Evolutionary conservation across 116 monocot genomes (phyloP).

Genomic region (Trichopus zeylanicus): DNA sequence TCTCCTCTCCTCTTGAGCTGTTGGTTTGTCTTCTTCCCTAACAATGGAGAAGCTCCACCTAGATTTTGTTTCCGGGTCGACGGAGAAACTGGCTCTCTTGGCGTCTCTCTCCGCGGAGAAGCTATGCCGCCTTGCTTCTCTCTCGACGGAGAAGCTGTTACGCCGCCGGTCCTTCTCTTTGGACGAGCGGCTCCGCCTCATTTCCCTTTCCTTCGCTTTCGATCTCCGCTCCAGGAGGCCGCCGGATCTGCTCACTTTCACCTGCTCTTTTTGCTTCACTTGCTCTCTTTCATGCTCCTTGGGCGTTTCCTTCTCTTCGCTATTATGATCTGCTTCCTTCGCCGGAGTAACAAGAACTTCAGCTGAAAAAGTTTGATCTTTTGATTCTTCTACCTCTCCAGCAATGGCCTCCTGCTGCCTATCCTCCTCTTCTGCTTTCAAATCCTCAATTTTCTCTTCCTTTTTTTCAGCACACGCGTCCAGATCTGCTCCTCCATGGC

Average conservation of each 20-base stretch:
- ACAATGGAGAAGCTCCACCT: slow-evolving; percentile 45
- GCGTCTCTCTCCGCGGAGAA: slow-evolving; percentile 29
- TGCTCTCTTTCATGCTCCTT: slow-evolving; percentile 13
- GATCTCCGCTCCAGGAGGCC: slow-evolving; percentile 9
- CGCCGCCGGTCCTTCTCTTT: slow-evolving; percentile 44
- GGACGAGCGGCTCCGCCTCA: slow-evolving; percentile 25
- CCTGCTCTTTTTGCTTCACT: slow-evolving; percentile 3
- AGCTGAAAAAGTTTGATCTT: background rate
- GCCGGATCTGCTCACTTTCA: slow-evolving; percentile 4
- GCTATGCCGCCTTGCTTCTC: slow-evolving; percentile 29
- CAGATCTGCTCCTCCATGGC: background rate
- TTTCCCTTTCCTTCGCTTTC: slow-evolving; percentile 26
- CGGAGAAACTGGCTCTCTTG: slow-evolving; percentile 36
- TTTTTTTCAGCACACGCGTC: slow-evolving; percentile 10
- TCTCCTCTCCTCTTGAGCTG: background rate
- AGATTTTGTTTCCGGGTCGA: slow-evolving; percentile 12
- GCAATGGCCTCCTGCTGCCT: background rate
- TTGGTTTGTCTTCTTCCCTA: slow-evolving; percentile 16
- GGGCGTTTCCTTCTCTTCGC: slow-evolving; percentile 13
- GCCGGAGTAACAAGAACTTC: background rate
- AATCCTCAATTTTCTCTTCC: background rate
- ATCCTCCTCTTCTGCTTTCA: slow-evolving; percentile 3
- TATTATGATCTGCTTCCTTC: slow-evolving; percentile 4
- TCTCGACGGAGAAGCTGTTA: slow-evolving; percentile 60
- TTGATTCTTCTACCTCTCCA: background rate